These are phyloP conservation scores for Colletotrichum salicis DNA, from an alignment of 2,329 filamentous ascomycete genomes.

Conservation along the genomic window DNA sequence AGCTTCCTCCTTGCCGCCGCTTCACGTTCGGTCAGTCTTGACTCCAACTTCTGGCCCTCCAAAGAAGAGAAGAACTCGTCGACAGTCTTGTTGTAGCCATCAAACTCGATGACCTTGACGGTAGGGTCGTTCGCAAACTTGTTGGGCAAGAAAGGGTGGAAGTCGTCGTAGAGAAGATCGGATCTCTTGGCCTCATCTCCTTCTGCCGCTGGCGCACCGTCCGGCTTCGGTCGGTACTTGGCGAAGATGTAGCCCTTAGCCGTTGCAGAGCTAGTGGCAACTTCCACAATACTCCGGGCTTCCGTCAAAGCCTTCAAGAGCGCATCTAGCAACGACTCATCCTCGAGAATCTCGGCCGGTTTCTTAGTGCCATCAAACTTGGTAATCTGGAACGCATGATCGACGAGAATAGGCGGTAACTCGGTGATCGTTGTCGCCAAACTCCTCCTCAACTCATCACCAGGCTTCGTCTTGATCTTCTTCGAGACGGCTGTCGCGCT, in stretches of 20 bases:
- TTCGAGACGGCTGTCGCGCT: conserved; percentile 67
- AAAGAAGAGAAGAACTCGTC: conserved; percentile 98
- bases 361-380: conserved; percentile 76
- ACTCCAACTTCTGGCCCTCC: conserved; percentile 92
- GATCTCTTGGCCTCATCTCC: conserved; percentile 51
- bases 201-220: conserved; percentile 41
- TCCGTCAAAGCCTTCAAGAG: conserved; percentile 76
- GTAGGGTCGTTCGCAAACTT: conserved; percentile 78
- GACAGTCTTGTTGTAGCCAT: conserved; percentile 90
- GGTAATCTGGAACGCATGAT: conserved; percentile 80
- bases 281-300: conserved; percentile 75
- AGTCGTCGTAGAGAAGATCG: conserved; percentile 86
- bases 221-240: conserved; percentile 59
- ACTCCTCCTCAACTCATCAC: conserved; percentile 81
- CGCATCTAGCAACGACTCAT: conserved; percentile 70
- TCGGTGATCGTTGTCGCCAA: conserved; percentile 88
- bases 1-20: conserved; percentile 84
- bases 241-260: conserved; percentile 91
- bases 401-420: conserved; percentile 85
- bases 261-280: conserved; percentile 72
- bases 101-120: conserved; percentile 78
- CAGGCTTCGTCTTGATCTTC: conserved; percentile 77
- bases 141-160: conserved; percentile 88
- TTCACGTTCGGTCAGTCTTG: conserved; percentile 83
- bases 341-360: conserved; percentile 75